Evolutionary conservation across 2,329 filamentous ascomycete genomes (phyloP), one percentile per base, ranked within the genome.

Genomic region (Paraconiothyrium sp.): DNA sequence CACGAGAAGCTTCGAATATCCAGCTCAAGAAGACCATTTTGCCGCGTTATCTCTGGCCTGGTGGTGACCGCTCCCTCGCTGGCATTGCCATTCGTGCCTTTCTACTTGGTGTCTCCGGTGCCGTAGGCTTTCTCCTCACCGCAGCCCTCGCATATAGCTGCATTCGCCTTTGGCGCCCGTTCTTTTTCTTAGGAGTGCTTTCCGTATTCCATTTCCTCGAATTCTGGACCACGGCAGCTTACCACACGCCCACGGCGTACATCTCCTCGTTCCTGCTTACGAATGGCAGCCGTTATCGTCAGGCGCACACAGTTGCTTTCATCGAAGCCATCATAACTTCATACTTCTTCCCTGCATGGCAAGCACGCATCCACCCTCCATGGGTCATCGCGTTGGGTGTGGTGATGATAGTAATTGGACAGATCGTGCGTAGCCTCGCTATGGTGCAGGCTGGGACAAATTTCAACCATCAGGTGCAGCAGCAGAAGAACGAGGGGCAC

Each of bases 121-220:
- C 78, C 1, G 52, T 74, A 11, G 74, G 78, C 48, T 57, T 79
- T 20, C 52, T 78, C 24, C 58, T 75, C 37, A 69, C 79, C 46
- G 55, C 67, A 32, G 54, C 72, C 34, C 67, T 76, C 41, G 60
- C 67, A 59, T 73, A 75, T 62, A 61, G 73, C 41, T 67, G 70
- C 13, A 80, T 74, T 44, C 77, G 80, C 4, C 74, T 87, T 58
- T 91, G 88, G 88, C 83, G 88, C 24, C 76, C 87, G 0, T 83
- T 84, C 9, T 83, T 86, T 76, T 94, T 94, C 81, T 73, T 90
- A 51, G 81, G 82, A 55, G 83, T 88, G 14, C 89, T 98, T 51
- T 86, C 90, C 30, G 71, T 90, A 34, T 98, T 98, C 81, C 95
- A 99, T 83, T 98, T 97, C 80, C 89, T 98, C 78, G 95, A 99